phyloP scores from a whole-genome alignment of 139 green algal genomes.

The Coelastrella sp. region DNA sequence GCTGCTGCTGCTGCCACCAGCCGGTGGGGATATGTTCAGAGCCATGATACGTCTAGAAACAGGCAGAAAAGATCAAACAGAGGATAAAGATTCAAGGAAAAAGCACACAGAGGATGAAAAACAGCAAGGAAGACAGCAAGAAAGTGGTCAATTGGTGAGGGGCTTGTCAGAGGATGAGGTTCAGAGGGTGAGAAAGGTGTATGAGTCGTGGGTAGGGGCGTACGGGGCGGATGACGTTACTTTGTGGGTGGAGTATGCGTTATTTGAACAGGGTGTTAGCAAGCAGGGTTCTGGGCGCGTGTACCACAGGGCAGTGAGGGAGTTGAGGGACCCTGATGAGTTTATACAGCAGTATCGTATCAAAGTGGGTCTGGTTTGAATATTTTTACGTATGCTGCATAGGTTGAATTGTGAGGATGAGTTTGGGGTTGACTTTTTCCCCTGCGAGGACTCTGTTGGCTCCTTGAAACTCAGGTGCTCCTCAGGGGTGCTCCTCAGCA shows the following conservation, averaged over 20 bases:
- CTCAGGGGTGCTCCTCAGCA: too few species aligned
- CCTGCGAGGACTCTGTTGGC: too few species aligned
- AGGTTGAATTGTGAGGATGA: too few species aligned
- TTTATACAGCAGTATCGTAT: constrained; percentile 60
- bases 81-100: background rate
- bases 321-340: constrained; percentile 57
- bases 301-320: constrained; percentile 78
- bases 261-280: constrained; percentile 47
- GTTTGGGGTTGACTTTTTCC: too few species aligned
- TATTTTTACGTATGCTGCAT: too few species aligned
- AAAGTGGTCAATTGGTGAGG: background rate
- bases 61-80: background rate
- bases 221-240: constrained; percentile 63
- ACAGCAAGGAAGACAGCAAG: background rate
- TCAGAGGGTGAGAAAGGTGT: constrained; percentile 50
- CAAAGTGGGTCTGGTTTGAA: constrained; percentile 31
- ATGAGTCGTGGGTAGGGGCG: constrained; percentile 63
- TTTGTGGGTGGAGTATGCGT: constrained; percentile 77
- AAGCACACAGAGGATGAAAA: background rate
- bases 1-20: constrained; percentile 66
- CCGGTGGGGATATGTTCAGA: constrained; percentile 73
- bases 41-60: constrained; percentile 65
- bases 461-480: too few species aligned
- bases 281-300: constrained; percentile 59
- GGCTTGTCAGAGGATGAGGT: background rate